phyloP scores from a whole-genome alignment of 2,329 filamentous ascomycete species.

The Fusarium sp. region DNA sequence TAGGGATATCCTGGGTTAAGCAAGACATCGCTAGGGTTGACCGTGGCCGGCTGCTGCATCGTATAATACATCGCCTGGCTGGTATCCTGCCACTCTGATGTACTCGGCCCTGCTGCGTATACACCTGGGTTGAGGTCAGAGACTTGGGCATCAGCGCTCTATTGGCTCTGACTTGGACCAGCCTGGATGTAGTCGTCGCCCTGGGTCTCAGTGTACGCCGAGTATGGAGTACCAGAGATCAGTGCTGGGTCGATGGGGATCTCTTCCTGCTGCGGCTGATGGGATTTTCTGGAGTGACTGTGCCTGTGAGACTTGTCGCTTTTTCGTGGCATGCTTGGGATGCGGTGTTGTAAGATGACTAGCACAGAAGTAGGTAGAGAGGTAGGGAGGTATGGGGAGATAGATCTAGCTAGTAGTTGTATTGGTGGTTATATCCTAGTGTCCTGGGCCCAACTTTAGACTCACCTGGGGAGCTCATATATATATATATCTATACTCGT shows the following conservation, averaged over 20 bases:
- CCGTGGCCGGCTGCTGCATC: constrained; percentile 19
- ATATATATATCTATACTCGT: constrained; percentile 20
- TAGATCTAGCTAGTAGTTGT: not conserved
- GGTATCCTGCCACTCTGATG: constrained; percentile 26
- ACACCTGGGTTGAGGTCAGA: constrained; percentile 17
- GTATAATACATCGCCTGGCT: constrained; percentile 10
- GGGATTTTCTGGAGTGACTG: constrained; percentile 18
- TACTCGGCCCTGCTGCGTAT: constrained; percentile 11
- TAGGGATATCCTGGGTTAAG: not conserved
- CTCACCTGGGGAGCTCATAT: not conserved
- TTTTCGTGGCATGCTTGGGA: constrained; percentile 30
- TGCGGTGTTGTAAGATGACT: not conserved
- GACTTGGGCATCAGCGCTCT: constrained; percentile 27
- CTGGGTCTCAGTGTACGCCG: not conserved
- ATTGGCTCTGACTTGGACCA: constrained; percentile 35
- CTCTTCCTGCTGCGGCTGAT: constrained; percentile 22
- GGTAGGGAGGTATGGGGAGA: not conserved
- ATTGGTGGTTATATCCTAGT: not conserved
- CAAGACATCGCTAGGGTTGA: constrained; percentile 25
- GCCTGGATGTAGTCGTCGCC: constrained; percentile 13
- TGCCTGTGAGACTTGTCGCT: constrained; percentile 21
- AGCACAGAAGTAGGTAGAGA: not conserved
- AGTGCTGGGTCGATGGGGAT: constrained; percentile 23
- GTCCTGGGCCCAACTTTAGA: not conserved
- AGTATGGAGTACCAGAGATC: not conserved